These are phyloP conservation scores for Rhazya stricta DNA, from an alignment of 257 asterid genomes.

Conservation along the genomic window DNA sequence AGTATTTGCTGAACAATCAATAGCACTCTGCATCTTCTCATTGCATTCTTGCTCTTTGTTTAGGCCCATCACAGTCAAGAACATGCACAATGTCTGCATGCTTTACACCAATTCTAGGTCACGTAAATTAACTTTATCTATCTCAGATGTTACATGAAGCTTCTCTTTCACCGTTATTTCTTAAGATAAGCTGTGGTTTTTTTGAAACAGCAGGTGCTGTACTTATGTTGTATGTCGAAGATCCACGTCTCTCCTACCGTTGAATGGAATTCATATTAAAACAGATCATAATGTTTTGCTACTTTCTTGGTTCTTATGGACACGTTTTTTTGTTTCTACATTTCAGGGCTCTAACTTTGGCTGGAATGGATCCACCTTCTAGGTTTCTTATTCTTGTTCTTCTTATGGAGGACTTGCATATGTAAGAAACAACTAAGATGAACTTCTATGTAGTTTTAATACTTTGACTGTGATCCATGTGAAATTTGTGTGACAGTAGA, in stretches of 20 bases:
- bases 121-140: slow-evolving; percentile 45
- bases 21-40: slow-evolving; percentile 40
- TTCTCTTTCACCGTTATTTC: slow-evolving; percentile 10
- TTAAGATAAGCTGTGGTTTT: slow-evolving; percentile 1
- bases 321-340: neutral
- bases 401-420: neutral
- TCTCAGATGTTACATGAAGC: slow-evolving; percentile 28
- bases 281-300: neutral
- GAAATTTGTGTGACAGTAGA: neutral
- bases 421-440: neutral
- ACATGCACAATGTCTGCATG: slow-evolving; percentile 85
- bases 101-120: slow-evolving; percentile 80
- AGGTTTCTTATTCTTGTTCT: slow-evolving; percentile 23
- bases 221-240: no score
- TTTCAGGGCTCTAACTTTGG: slow-evolving; percentile 80
- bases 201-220: no score
- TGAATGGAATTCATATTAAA: neutral
- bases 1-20: slow-evolving; percentile 14
- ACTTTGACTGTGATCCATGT: neutral
- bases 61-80: slow-evolving; percentile 85
- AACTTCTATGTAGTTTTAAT: neutral
- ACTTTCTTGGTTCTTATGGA: neutral
- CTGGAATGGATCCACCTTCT: slow-evolving; percentile 87
- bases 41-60: slow-evolving; percentile 63
- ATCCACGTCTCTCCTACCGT: neutral